Evolutionary conservation across 1,284 basidiomycete species (phyloP), one percentile per base, ranked within the genome.

Genomic region (Fomitopsis betulina): DNA sequence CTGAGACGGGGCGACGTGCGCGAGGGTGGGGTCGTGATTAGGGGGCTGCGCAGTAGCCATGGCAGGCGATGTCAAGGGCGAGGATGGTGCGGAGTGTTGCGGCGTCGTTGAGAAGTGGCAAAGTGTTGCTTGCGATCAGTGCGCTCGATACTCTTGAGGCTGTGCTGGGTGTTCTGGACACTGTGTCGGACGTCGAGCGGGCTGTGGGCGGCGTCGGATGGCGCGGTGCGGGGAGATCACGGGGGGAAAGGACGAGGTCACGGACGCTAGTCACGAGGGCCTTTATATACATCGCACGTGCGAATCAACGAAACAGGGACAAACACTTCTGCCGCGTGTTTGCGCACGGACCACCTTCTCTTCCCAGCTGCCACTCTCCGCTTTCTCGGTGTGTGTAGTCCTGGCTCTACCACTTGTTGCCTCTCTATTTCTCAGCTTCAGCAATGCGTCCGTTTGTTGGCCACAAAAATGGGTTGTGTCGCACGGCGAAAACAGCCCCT

Each of bases 161-260:
- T 32, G 35, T 17, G 39, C n/a, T 23, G 21, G 59, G 60, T 55
- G 59, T 53, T 57, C 60, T 38, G 35, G 50, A 47, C 32, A 30
- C 35, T 56, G 58, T 62, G 67, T 63, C 66, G 65, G 62, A 45
- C 51, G 66, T 54, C 32, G 54, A 21, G 54, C 43, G 55, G 62
- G 62, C 55, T 53, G 66, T 61, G 67, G 59, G 45, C 39, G 53
- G 54, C 30, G 40, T 38, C 35, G 35, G 55, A 45, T 38, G 49
- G 27, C 27, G 58, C 60, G 56, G 60, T 58, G 63, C 62, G 57
- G 58, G 58, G 43, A 61, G 72, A 73, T 73, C 72, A 73, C 72
- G 72, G 68, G 72, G 70, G 70, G 63, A 61, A 63, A 65, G 66
- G 65, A 60, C 32, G 67, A 67, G 65, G 72, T 73, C 72, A 73